Conservation (phyloP, 768 basidiomycete genomes). For the Cubamyces sp. region DNA sequence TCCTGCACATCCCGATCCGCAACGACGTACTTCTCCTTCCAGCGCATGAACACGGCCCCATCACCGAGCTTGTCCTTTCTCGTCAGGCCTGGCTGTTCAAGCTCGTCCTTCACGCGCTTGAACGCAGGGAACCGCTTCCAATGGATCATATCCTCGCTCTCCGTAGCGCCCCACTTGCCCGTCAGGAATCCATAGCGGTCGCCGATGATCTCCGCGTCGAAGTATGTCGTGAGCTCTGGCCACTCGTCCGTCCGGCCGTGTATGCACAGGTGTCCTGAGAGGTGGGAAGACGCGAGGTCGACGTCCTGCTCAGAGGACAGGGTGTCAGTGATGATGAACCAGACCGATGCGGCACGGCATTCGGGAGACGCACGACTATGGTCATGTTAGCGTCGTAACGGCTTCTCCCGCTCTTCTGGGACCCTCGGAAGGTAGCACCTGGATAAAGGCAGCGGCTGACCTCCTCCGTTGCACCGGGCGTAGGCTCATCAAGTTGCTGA, state of each 20-base stretch:
- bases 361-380: constrained; percentile 79
- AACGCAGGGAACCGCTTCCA: constrained; percentile 95
- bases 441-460: constrained; percentile 52
- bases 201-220: constrained; percentile 96
- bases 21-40: constrained; percentile 97
- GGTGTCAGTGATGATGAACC: constrained; percentile 37
- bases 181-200: constrained; percentile 90
- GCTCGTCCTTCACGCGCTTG: constrained; percentile 76
- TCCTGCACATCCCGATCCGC: constrained; percentile 92
- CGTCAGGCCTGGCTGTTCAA: constrained; percentile 77
- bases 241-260: constrained; percentile 91
- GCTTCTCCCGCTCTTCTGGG: constrained; percentile 92
- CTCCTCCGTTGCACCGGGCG: too few species aligned
- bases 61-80: constrained; percentile 69
- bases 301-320: constrained; percentile 64
- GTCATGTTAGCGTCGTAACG: constrained; percentile 94
- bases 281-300: constrained; percentile 80
- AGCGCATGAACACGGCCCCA: constrained; percentile 90
- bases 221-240: constrained; percentile 95
- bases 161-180: constrained; percentile 86
- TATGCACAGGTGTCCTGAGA: constrained; percentile 86
- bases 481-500: too few species aligned
- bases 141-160: constrained; percentile 91
- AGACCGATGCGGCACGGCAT: constrained; percentile 29
- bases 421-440: constrained; percentile 86